Evolutionary conservation across 768 basidiomycete species (phyloP).

Genomic region (Podaxis sp.): DNA sequence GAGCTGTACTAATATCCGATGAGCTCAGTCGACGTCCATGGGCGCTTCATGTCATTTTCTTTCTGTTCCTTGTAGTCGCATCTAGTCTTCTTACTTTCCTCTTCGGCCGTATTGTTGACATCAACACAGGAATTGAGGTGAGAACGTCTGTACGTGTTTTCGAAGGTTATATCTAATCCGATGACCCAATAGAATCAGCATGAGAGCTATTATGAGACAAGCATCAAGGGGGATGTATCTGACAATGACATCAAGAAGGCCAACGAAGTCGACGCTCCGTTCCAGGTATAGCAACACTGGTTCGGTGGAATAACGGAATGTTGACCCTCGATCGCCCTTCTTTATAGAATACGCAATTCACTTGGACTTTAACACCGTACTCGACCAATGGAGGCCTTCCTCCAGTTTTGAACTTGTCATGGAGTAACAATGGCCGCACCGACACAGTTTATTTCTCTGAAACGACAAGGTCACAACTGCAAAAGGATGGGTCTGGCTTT

Average conservation of each 20-base stretch:
- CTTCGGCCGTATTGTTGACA: constrained; percentile 36
- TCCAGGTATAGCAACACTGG: constrained; percentile 13
- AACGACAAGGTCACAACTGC: constrained; percentile 30
- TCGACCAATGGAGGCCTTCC: constrained; percentile 34
- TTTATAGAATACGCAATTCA: constrained; percentile 30
- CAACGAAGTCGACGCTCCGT: constrained; percentile 23
- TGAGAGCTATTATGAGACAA: constrained; percentile 32
- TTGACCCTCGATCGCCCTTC: no score
- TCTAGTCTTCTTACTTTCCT: constrained; percentile 33
- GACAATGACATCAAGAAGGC: constrained; percentile 32
- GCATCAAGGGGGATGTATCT: constrained; percentile 33
- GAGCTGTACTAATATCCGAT: neutral
- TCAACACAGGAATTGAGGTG: constrained; percentile 30
- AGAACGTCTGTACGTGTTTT: neutral
- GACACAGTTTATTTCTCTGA: constrained; percentile 40
- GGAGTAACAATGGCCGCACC: constrained; percentile 16
- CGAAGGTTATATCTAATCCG: neutral
- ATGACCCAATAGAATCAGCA: constrained; percentile 29
- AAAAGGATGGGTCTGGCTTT: constrained; percentile 34
- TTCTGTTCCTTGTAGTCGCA: constrained; percentile 28
- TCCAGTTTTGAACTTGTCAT: constrained; percentile 31
- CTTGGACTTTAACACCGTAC: constrained; percentile 41
- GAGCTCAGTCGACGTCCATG: constrained; percentile 34
- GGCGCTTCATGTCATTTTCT: constrained; percentile 35
- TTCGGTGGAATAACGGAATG: neutral